Evolutionary conservation across 2,329 filamentous ascomycete genomes (phyloP).

Genomic region (Calonectria fujianensis): DNA sequence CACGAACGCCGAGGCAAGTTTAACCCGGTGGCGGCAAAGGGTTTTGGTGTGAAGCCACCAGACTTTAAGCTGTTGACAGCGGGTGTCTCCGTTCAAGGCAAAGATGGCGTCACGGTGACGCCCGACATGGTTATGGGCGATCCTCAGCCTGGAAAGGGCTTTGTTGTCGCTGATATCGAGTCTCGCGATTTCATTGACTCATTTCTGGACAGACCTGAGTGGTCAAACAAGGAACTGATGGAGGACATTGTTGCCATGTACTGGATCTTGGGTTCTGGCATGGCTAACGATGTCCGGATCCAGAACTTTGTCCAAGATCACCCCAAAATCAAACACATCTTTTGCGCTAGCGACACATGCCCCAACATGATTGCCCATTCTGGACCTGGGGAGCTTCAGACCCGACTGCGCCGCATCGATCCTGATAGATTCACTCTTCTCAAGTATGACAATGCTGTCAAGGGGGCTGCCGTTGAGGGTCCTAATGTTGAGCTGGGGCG

Average conservation of each 20-base stretch:
- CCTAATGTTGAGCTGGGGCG: slow-evolving; percentile 63
- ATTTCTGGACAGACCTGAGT: slow-evolving; percentile 83
- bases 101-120: slow-evolving; percentile 81
- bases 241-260: slow-evolving; percentile 80
- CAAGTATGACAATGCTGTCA: slow-evolving; percentile 73
- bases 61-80: slow-evolving; percentile 77
- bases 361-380: slow-evolving; percentile 85
- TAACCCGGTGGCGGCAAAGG: slow-evolving; percentile 77
- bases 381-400: slow-evolving; percentile 78
- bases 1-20: slow-evolving; percentile 89
- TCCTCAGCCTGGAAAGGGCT: slow-evolving; percentile 79
- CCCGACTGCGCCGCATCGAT: slow-evolving; percentile 84
- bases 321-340: slow-evolving; percentile 80
- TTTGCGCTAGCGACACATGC: slow-evolving; percentile 84
- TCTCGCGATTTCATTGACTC: slow-evolving; percentile 80
- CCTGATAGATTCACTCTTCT: slow-evolving; percentile 83
- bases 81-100: slow-evolving; percentile 78
- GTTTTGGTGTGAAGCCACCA: slow-evolving; percentile 75
- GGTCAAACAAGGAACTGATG: slow-evolving; percentile 79
- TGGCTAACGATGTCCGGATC: slow-evolving; percentile 78
- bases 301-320: slow-evolving; percentile 81
- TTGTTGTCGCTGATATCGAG: slow-evolving; percentile 89
- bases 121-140: slow-evolving; percentile 90
- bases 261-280: slow-evolving; percentile 86
- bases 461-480: slow-evolving; percentile 49